Base-by-base conservation (phyloP, 768 basidiomycete species). In the Tulasnella sp. region DNA sequence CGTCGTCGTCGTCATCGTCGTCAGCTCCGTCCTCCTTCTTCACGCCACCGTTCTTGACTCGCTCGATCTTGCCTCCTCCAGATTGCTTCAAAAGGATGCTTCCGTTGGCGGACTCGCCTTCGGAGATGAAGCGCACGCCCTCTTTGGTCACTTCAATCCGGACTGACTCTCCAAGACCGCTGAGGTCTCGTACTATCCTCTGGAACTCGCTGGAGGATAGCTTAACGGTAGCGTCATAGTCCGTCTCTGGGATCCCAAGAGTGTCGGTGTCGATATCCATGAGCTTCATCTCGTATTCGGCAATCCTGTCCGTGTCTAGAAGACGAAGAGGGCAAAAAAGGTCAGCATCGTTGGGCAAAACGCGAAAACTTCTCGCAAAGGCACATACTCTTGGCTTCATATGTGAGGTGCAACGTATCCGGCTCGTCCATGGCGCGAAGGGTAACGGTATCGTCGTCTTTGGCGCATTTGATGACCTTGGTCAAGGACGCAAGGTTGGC, bases 201-300 rank as follows among this genome's bases (percentile, higher is more conserved):
- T 90, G 84, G 81, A 99, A 99, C 82, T 99, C 97, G 42, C 86
- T 77, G 0, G 95, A 89, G 9, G 93, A 88, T 89, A 99, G 90
- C 25, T 91, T 90, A 69, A 99, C 90, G 75, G 92, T 91, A 3
- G 94, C 94, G 80, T 99, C 97, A 83, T 99, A 99, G 71, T 96
- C 92, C 2, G 97, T 99, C 79, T 98, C 96, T 19, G 97, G 97
- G 81, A 99, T 99, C 69, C 92, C 91, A 72, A 99, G 91, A 67
- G 89, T 91, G 84, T 99, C 97, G 31, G 93, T 86, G 83, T 99
- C 97, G 81, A 99, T 99, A 81, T 99, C 97, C 97, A 99, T 98
- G 73, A 99, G 89, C 83, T 99, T 99, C 92, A 99, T 94, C 80
- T 97, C 96, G 84, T 99, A 99, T 82, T 98, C 94, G 34, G 96